A percentile compares a stretch with the other conserved stretches of the same genome.
Evolutionary conservation across 768 basidiomycete genomes (phyloP).

Genomic region (Antrodiella citrinella): DNA sequence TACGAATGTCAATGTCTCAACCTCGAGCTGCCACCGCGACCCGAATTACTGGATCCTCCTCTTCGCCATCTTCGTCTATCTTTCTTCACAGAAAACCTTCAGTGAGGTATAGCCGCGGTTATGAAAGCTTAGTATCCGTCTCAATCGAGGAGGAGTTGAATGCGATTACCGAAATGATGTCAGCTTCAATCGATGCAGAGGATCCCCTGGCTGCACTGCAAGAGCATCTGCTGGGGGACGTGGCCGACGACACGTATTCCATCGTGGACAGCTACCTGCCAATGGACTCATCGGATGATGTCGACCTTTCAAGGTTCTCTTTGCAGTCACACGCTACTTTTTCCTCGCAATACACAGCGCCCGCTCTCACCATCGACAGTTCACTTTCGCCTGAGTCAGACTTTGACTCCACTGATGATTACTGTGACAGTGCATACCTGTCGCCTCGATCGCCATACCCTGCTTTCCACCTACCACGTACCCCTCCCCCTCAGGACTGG

Average conservation of each 20-base stretch:
- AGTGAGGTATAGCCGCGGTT: slow-evolving; percentile 17
- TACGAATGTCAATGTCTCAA: background rate
- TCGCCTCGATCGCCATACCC: slow-evolving; percentile 15
- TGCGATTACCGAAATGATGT: slow-evolving; percentile 43
- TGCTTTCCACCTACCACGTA: slow-evolving; percentile 26
- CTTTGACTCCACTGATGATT: slow-evolving; percentile 25
- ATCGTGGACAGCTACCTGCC: slow-evolving; percentile 12
- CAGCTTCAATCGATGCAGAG: slow-evolving; percentile 15
- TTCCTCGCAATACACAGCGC: slow-evolving; percentile 7
- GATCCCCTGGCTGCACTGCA: slow-evolving; percentile 5
- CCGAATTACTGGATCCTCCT: background rate
- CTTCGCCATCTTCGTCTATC: background rate
- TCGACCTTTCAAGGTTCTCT: background rate
- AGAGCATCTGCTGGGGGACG: slow-evolving; percentile 12
- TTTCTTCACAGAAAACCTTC: slow-evolving; percentile 13
- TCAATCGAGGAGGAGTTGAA: slow-evolving; percentile 42
- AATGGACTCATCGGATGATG: background rate
- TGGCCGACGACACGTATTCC: slow-evolving; percentile 15
- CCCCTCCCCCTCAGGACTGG: slow-evolving; percentile 24
- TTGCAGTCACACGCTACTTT: slow-evolving; percentile 4
- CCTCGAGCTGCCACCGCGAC: background rate
- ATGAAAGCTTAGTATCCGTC: slow-evolving; percentile 36
- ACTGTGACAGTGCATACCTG: slow-evolving; percentile 17
- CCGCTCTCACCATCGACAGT: background rate
- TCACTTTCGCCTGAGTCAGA: slow-evolving; percentile 10